phyloP scores from a whole-genome alignment of 768 basidiomycete species.

The Tricholoma matsutake region DNA sequence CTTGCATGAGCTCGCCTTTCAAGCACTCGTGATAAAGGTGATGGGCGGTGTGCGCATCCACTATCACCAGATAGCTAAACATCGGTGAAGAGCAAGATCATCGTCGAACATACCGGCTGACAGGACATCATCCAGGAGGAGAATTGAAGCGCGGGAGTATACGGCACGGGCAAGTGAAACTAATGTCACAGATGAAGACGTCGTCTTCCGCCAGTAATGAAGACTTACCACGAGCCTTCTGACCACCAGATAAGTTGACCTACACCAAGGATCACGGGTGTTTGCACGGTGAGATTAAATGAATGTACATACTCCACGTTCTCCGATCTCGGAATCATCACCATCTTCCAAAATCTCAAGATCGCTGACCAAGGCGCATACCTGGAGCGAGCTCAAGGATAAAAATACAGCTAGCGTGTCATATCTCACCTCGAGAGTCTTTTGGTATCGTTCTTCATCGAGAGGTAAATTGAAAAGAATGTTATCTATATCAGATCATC shows the following conservation, averaged over 20 bases:
- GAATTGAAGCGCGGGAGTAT: slow-evolving; percentile 79
- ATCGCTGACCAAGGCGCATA: slow-evolving; percentile 69
- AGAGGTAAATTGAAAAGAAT: slow-evolving; percentile 75
- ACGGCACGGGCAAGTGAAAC: slow-evolving; percentile 82
- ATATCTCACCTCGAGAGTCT: slow-evolving; percentile 64
- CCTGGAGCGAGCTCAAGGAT: slow-evolving; percentile 24
- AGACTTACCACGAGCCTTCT: slow-evolving; percentile 62
- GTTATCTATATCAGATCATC: slow-evolving; percentile 34
- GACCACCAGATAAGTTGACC: slow-evolving; percentile 58
- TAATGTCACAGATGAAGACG: slow-evolving; percentile 17
- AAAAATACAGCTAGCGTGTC: slow-evolving; percentile 18
- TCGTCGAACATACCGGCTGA: slow-evolving; percentile 41
- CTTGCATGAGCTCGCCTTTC: slow-evolving; percentile 75
- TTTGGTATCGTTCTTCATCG: slow-evolving; percentile 67
- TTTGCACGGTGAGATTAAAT: background rate
- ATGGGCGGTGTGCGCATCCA: slow-evolving; percentile 91
- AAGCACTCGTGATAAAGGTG: slow-evolving; percentile 85
- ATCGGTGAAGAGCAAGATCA: background rate
- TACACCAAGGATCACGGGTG: slow-evolving; percentile 10
- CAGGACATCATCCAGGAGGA: slow-evolving; percentile 83
- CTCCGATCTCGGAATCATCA: slow-evolving; percentile 84
- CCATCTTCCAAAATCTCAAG: slow-evolving; percentile 84
- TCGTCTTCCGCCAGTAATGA: slow-evolving; percentile 11
- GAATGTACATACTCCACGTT: slow-evolving; percentile 60
- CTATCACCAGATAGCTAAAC: slow-evolving; percentile 31